phyloP scores from a whole-genome alignment of 1,284 basidiomycete species.

The Sanghuangporus sanghuang region DNA sequence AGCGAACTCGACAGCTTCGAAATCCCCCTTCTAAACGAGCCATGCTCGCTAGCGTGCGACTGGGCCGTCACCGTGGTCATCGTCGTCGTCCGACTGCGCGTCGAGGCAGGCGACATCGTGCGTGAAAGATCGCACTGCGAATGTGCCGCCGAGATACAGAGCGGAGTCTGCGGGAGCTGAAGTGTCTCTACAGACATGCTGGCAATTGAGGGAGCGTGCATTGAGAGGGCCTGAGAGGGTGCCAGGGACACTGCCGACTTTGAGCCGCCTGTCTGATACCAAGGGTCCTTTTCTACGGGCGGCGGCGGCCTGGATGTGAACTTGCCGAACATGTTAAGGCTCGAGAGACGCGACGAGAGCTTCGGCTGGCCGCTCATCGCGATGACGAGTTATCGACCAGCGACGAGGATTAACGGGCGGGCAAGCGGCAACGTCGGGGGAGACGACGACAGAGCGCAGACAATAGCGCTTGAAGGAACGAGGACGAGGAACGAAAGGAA shows the following conservation, averaged over 20 bases:
- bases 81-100: constrained; percentile 6
- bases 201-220: constrained; percentile 34
- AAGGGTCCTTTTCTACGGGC: constrained; percentile 62
- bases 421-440: background rate
- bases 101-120: constrained; percentile 9
- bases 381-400: constrained; percentile 15
- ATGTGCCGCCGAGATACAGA: background rate
- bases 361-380: constrained; percentile 21
- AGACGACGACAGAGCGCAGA: background rate
- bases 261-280: constrained; percentile 29
- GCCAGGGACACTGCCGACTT: constrained; percentile 18
- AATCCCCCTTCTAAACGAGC: constrained; percentile 18
- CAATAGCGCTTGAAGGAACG: background rate
- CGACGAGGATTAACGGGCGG: constrained; percentile 2
- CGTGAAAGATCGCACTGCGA: constrained; percentile 15
- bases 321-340: constrained; percentile 53
- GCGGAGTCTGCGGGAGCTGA: constrained; percentile 10
- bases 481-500: background rate
- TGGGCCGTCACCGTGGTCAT: background rate
- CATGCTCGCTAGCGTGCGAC: constrained; percentile 1
- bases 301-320: constrained; percentile 32
- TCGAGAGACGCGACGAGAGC: constrained; percentile 50
- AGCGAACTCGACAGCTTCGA: constrained; percentile 19
- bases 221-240: constrained; percentile 30
- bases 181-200: constrained; percentile 15